Conservation (phyloP, 2,329 filamentous ascomycete species). For the Colletotrichum cordylinicola region DNA sequence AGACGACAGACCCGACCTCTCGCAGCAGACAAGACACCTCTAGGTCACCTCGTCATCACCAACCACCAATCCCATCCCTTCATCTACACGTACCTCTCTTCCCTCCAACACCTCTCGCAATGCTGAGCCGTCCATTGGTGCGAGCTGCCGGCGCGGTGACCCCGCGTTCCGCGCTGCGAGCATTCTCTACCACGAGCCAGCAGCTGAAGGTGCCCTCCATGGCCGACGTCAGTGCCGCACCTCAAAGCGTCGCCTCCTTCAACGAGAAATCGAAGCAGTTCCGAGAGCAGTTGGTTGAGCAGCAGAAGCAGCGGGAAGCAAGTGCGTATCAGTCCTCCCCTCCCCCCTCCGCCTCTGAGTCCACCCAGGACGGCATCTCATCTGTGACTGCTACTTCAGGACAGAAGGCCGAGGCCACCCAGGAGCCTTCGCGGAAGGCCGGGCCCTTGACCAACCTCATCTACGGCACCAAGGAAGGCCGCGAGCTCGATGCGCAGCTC, state of each 20-base stretch:
- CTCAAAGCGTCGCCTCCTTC: slow-evolving; percentile 76
- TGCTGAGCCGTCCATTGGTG: slow-evolving; percentile 58
- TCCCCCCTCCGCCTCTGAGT: slow-evolving; percentile 49
- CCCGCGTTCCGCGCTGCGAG: slow-evolving; percentile 55
- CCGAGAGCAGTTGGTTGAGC: slow-evolving; percentile 79
- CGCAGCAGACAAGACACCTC: slow-evolving; percentile 10
- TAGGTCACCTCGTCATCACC: slow-evolving; percentile 2
- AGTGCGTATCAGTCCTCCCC: slow-evolving; percentile 64
- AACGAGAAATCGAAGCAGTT: slow-evolving; percentile 85
- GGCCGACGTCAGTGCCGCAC: slow-evolving; percentile 75
- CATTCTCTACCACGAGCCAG: slow-evolving; percentile 62
- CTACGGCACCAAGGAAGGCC: slow-evolving; percentile 95
- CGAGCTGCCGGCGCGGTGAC: slow-evolving; percentile 48
- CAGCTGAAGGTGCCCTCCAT: slow-evolving; percentile 71
- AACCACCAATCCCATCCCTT: background rate
- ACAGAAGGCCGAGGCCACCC: slow-evolving; percentile 57
- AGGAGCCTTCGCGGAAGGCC: slow-evolving; percentile 68
- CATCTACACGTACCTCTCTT: slow-evolving; percentile 3
- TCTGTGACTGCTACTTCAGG: slow-evolving; percentile 67
- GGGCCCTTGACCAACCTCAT: slow-evolving; percentile 85
- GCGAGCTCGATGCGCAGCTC: slow-evolving; percentile 93
- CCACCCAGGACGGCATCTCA: slow-evolving; percentile 62
- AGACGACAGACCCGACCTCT: background rate
- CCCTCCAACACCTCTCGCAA: slow-evolving; percentile 39
- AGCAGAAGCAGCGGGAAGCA: slow-evolving; percentile 84